Percentiles rank a stretch among this genome's conserved stretches.
phyloP scores from a whole-genome alignment of 805 yeast genomes.

The Teunomyces gatunensis region DNA sequence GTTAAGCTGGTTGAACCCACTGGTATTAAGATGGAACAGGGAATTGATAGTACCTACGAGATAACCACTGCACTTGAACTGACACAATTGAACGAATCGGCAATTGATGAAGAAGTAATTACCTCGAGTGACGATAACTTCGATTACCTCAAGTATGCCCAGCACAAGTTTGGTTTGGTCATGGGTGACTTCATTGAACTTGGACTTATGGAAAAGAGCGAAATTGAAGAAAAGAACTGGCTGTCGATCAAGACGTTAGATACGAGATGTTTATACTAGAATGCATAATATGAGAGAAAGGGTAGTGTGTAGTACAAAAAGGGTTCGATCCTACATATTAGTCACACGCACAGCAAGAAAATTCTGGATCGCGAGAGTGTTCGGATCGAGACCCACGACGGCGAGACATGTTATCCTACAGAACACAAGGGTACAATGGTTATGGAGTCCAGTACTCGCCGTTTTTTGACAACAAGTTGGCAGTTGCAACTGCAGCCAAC shows the following conservation, averaged over 20 bases:
- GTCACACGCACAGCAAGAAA: background rate
- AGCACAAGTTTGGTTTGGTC: slow-evolving; percentile 68
- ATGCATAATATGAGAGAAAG: no score
- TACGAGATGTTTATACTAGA: slow-evolving; percentile 16
- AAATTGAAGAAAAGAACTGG: slow-evolving; percentile 23
- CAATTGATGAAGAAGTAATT: slow-evolving; percentile 28
- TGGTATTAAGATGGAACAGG: slow-evolving; percentile 25
- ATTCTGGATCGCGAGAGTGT: background rate
- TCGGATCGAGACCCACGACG: background rate
- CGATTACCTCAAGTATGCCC: slow-evolving; percentile 72
- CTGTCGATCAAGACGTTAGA: slow-evolving; percentile 41
- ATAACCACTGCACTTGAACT: slow-evolving; percentile 53
- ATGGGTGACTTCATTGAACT: slow-evolving; percentile 71
- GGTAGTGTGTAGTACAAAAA: no score
- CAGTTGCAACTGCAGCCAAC: slow-evolving; percentile 88
- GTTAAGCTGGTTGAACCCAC: slow-evolving; percentile 14
- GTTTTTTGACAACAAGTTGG: slow-evolving; percentile 82
- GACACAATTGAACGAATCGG: slow-evolving; percentile 21
- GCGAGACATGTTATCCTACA: slow-evolving; percentile 58
- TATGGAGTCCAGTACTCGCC: slow-evolving; percentile 89
- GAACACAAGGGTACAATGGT: slow-evolving; percentile 82
- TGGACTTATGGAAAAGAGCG: slow-evolving; percentile 44
- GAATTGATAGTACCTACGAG: slow-evolving; percentile 40
- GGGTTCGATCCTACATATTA: background rate
- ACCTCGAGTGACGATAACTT: slow-evolving; percentile 58